Evolutionary conservation across 306 rosid species (phyloP), one percentile per base, ranked within the genome.

Genomic region (Datisca glomerata): DNA sequence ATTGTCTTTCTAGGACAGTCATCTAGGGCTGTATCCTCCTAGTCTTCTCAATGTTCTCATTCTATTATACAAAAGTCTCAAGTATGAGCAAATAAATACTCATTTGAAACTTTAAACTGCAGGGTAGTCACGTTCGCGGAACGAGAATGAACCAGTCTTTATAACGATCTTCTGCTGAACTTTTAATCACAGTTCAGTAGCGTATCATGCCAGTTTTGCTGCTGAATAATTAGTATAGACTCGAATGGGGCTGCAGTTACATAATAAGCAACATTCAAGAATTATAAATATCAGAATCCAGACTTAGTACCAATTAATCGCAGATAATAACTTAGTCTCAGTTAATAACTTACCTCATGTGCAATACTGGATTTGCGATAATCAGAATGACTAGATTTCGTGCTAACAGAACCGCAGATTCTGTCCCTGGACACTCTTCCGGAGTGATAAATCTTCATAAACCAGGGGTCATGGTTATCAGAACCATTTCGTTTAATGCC

Each of bases 391-490:
- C 53, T 52, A 16, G 59, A 53, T 1, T 27, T 20, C 2, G 55
- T 41, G 54, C 56, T 45, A 32, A 43, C 24, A 35, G 66, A 61
- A 20, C 70, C 57, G 14, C 15, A 49, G 42, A 48, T 63, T 29
- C 32, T 58, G 35, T 64, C 60, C 45, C 51, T 69, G 10, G 36
- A 42, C 6, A 56, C 19, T 47, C 45, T 72, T 35, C 25, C 35
- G 21, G 84, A 54, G 29, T 47, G 61, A 18, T 58, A 56, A 31
- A 60, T 52, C 75, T 68, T 76, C 45, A 42, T 35, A 66, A 57
- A 59, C 85, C 87, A 69, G 29, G 67, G 75, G 13, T 63, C 67
- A 35, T 55, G 41, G 55, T 17, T 68, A 40, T 65, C 68, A 20
- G 25, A 57, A 32, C 60, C 60, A 7, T 43, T 45, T 18, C 60